phyloP scores from a whole-genome alignment of 176 grass and related monocot genomes.

The Hordeum marinum region DNA sequence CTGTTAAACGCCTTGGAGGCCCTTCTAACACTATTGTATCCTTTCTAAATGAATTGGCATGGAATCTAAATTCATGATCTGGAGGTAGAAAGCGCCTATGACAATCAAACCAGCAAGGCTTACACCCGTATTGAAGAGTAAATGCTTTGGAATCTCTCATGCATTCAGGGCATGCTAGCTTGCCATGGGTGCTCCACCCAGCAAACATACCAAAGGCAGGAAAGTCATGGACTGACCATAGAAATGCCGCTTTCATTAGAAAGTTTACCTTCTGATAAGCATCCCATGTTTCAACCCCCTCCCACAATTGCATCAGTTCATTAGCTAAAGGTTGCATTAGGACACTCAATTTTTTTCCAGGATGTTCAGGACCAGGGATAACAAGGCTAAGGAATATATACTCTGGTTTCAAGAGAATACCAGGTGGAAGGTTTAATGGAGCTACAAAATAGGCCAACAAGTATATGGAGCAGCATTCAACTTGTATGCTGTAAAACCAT shows the following conservation, averaged over 20 bases:
- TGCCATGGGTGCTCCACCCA: background rate
- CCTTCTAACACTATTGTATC: background rate
- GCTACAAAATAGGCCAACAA: background rate
- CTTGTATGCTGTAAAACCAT: background rate
- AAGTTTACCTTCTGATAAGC: background rate
- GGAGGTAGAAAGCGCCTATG: background rate
- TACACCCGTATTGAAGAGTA: background rate
- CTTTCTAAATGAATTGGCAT: background rate
- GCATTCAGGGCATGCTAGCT: background rate
- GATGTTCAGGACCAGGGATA: background rate
- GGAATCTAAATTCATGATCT: background rate
- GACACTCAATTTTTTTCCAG: background rate
- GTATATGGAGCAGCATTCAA: background rate
- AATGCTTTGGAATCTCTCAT: background rate
- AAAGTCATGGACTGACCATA: background rate
- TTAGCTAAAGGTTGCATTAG: background rate
- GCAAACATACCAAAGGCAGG: background rate
- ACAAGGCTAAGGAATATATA: too few species aligned
- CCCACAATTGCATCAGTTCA: background rate
- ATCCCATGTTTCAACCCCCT: background rate
- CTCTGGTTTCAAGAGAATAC: background rate
- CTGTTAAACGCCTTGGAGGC: background rate
- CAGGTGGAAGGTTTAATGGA: background rate
- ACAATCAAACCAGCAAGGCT: background rate
- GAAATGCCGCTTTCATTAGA: background rate